phyloP scores from a whole-genome alignment of 2,329 filamentous ascomycete species.

The Curvularia hawaiiensis region DNA sequence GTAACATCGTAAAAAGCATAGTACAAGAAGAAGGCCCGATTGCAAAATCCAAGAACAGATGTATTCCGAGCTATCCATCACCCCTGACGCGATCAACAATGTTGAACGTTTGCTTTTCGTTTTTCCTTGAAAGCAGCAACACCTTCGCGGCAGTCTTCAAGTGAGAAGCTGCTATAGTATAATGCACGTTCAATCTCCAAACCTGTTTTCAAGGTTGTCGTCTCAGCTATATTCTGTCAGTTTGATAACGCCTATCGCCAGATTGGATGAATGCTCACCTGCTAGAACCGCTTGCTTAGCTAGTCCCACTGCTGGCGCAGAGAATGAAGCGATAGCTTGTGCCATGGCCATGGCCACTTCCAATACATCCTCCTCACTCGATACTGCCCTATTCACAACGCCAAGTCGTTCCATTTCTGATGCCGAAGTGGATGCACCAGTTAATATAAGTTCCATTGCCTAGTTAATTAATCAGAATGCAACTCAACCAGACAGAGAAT shows the following conservation, averaged over 20 bases:
- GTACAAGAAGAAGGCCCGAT: not conserved
- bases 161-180: slow-evolving; percentile 45
- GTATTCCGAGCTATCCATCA: not conserved
- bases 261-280: slow-evolving; percentile 36
- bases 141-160: slow-evolving; percentile 50
- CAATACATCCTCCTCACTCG: slow-evolving; percentile 44
- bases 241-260: slow-evolving; percentile 11
- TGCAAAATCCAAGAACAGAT: not conserved
- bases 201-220: slow-evolving; percentile 50
- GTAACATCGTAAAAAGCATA: not conserved
- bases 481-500: slow-evolving; percentile 2
- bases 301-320: slow-evolving; percentile 48
- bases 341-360: slow-evolving; percentile 49
- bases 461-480: slow-evolving; percentile 26
- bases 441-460: slow-evolving; percentile 55
- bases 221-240: slow-evolving; percentile 46
- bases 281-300: slow-evolving; percentile 54
- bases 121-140: slow-evolving; percentile 52
- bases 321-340: slow-evolving; percentile 48
- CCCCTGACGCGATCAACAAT: slow-evolving; percentile 15
- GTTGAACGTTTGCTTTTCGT: slow-evolving; percentile 32
- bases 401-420: slow-evolving; percentile 49
- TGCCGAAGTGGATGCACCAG: slow-evolving; percentile 46
- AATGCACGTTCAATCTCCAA: slow-evolving; percentile 44
- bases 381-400: slow-evolving; percentile 48